These are phyloP conservation scores for Botrytis tulipae DNA, from an alignment of 2,329 filamentous ascomycete species.

Conservation along the genomic window DNA sequence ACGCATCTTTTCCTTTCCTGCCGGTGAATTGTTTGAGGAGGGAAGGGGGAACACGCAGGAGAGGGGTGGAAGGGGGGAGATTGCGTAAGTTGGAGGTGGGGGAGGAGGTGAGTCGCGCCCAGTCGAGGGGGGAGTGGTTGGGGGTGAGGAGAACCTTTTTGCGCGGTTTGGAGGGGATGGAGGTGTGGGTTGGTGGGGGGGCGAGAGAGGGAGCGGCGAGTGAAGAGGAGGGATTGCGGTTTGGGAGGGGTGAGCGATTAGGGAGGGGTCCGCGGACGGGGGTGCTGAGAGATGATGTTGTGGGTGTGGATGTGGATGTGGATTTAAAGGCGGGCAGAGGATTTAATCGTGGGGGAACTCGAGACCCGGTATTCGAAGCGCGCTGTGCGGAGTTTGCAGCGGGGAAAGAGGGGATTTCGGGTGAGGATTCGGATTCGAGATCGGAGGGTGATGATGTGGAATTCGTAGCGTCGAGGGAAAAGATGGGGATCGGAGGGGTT, in stretches of 20 bases:
- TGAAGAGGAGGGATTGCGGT: conserved; percentile 42
- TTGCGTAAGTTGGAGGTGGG: conserved; percentile 67
- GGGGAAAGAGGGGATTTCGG: conserved; percentile 44
- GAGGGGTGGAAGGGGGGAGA: conserved; percentile 49
- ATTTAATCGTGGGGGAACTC: conserved; percentile 25
- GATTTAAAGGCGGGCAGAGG: conserved; percentile 26
- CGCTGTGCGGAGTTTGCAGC: conserved; percentile 53
- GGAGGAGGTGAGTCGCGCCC: conserved; percentile 72
- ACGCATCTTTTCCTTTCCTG: conserved; percentile 80
- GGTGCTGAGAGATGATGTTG: conserved; percentile 17
- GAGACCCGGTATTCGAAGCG: conserved; percentile 39
- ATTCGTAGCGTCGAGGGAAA: conserved; percentile 27
- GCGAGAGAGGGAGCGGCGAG: conserved; percentile 54
- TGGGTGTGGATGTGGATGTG: not conserved
- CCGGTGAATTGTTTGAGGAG: conserved; percentile 78
- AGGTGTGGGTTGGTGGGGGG: conserved; percentile 44
- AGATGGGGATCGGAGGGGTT: conserved; percentile 26
- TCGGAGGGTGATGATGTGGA: not conserved
- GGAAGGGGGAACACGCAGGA: conserved; percentile 76
- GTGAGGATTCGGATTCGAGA: not conserved
- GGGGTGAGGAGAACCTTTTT: conserved; percentile 80
- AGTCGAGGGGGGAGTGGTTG: conserved; percentile 92
- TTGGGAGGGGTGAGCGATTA: conserved; percentile 43
- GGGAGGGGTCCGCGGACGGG: conserved; percentile 28
- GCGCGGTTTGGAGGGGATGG: conserved; percentile 52